Percentiles rank a stretch among this genome's conserved stretches.
Conservation (phyloP, 169 alveolate genomes). For the Eimeria zaria region DNA sequence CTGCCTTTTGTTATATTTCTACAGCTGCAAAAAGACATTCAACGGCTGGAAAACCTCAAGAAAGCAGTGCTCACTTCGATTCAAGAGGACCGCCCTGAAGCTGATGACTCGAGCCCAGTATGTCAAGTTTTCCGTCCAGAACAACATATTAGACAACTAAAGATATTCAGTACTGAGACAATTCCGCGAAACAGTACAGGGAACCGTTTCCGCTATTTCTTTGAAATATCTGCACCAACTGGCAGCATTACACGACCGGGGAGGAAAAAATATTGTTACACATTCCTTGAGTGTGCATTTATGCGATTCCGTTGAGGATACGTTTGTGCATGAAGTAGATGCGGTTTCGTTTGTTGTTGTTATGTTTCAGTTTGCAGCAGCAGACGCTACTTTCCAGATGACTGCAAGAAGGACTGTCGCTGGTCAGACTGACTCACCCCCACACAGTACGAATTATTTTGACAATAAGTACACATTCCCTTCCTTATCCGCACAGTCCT, state of each 20-base stretch:
- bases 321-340: background rate
- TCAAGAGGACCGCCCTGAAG: constrained; percentile 91
- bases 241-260: background rate
- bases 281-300: background rate
- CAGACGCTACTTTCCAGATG: constrained; percentile 37
- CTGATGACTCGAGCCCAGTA: constrained; percentile 76
- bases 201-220: background rate
- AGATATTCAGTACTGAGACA: background rate
- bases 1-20: background rate
- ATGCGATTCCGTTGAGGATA: background rate
- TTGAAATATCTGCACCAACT: background rate
- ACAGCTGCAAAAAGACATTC: constrained; percentile 91
- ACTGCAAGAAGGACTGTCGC: constrained; percentile 62
- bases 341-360: background rate
- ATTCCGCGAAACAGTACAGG: background rate
- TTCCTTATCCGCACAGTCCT: background rate
- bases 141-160: background rate
- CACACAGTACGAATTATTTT: constrained; percentile 9
- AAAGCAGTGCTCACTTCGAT: constrained; percentile 92
- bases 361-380: constrained; percentile 17
- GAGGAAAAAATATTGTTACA: background rate
- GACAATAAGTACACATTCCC: background rate
- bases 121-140: background rate
- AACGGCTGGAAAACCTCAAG: constrained; percentile 91
- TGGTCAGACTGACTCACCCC: constrained; percentile 37